These are phyloP conservation scores for Fremontodendron californicum DNA, from an alignment of 345 rosid species.

Conservation along the genomic window DNA sequence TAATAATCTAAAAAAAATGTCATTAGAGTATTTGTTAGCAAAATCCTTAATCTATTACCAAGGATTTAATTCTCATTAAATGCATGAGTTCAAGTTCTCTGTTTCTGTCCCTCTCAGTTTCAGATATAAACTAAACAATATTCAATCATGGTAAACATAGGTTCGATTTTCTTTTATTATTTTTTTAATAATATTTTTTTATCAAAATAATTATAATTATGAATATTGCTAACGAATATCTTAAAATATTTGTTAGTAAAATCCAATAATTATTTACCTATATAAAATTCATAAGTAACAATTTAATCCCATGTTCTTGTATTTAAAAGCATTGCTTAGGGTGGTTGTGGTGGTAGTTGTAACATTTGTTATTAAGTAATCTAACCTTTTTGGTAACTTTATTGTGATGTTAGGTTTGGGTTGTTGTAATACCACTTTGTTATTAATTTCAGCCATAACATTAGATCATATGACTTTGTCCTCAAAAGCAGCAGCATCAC, in stretches of 20 bases:
- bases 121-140: neutral
- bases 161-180: neutral
- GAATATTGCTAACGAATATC: no score
- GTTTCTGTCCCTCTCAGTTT: neutral
- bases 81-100: neutral
- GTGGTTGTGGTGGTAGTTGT: neutral
- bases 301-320: neutral
- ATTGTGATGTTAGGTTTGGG: conserved; percentile 7
- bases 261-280: neutral
- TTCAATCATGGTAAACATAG: no score
- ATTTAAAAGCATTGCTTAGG: neutral
- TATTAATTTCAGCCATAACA: neutral
- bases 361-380: neutral
- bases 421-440: neutral
- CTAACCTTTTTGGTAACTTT: neutral
- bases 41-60: neutral
- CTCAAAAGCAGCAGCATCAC: neutral
- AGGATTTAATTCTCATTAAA: neutral
- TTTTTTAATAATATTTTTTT: neutral
- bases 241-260: no score
- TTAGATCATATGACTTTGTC: neutral
- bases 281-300: neutral
- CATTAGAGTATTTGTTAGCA: no score
- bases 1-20: no score
- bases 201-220: neutral